A percentile compares a stretch with the other conserved stretches of the same genome.
Conservation (phyloP, 1,284 basidiomycete genomes). For the Caloboletus firmus region DNA sequence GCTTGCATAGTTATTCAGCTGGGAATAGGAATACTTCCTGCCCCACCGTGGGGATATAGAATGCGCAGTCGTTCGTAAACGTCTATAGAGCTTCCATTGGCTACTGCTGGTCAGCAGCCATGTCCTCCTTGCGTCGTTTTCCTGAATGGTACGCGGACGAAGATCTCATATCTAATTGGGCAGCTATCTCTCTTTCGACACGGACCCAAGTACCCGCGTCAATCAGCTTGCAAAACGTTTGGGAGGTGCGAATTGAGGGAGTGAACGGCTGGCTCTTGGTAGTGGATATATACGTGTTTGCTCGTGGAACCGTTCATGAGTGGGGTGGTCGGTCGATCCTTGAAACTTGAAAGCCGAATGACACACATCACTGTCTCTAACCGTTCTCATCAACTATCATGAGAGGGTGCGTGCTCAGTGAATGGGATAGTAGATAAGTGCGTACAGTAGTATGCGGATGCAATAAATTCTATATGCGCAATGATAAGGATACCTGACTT, state of each 20-base stretch:
- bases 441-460: slow-evolving; percentile 16
- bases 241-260: too few species aligned
- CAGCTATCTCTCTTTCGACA: background rate
- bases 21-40: background rate
- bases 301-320: background rate
- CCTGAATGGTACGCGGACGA: background rate
- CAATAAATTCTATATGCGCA: slow-evolving; percentile 12
- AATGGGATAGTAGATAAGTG: slow-evolving; percentile 8
- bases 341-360: too few species aligned
- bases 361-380: background rate
- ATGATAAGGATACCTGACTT: background rate
- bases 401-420: slow-evolving; percentile 11
- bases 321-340: background rate
- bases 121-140: background rate
- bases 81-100: background rate
- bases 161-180: background rate
- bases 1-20: background rate
- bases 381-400: background rate
- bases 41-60: background rate
- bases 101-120: background rate
- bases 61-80: background rate
- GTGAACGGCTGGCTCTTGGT: too few species aligned
- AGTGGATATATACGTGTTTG: background rate
- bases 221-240: too few species aligned
- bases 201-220: too few species aligned